Percentiles rank a stretch among this genome's conserved stretches.
phyloP scores from a whole-genome alignment of 2,329 filamentous ascomycete genomes.

The Waltergamsia citrina region DNA sequence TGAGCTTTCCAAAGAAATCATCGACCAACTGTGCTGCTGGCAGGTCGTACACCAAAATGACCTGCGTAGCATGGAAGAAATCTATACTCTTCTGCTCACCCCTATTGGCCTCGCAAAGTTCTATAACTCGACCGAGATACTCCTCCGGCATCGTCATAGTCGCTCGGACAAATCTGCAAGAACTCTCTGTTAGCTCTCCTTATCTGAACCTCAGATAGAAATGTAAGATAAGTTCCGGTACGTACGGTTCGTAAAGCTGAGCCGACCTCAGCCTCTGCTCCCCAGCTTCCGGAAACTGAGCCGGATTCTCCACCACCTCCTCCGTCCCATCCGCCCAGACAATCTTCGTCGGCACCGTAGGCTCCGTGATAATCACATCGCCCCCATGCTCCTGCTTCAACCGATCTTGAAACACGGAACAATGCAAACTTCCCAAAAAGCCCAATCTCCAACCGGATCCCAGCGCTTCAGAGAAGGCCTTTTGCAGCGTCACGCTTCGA shows the following conservation, averaged over 20 bases:
- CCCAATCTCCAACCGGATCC: slow-evolving; percentile 91
- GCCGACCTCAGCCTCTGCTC: slow-evolving; percentile 33
- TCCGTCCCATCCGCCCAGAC: slow-evolving; percentile 70
- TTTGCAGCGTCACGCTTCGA: slow-evolving; percentile 84
- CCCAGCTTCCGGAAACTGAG: slow-evolving; percentile 70
- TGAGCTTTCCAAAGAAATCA: slow-evolving; percentile 94
- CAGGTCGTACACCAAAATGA: slow-evolving; percentile 87
- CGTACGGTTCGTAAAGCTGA: slow-evolving; percentile 41
- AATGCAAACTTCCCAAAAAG: slow-evolving; percentile 93
- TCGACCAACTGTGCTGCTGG: slow-evolving; percentile 87
- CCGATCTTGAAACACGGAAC: slow-evolving; percentile 97
- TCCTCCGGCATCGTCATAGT: slow-evolving; percentile 91
- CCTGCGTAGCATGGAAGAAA: slow-evolving; percentile 86
- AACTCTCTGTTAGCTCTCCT: not conserved
- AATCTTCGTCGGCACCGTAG: slow-evolving; percentile 86
- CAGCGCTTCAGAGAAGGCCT: slow-evolving; percentile 88
- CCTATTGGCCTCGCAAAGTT: slow-evolving; percentile 83
- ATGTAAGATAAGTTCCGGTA: too few relatives aligned
- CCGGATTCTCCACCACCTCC: slow-evolving; percentile 73
- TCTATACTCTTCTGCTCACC: slow-evolving; percentile 81
- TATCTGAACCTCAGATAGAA: too few relatives aligned
- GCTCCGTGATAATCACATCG: slow-evolving; percentile 93
- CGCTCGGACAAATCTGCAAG: slow-evolving; percentile 55
- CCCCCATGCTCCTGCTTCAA: slow-evolving; percentile 89
- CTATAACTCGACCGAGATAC: slow-evolving; percentile 88